Percentiles rank a stretch among this genome's conserved stretches.
Evolutionary conservation across 257 asterid genomes (phyloP).

Genomic region (Cruciata laevipes): DNA sequence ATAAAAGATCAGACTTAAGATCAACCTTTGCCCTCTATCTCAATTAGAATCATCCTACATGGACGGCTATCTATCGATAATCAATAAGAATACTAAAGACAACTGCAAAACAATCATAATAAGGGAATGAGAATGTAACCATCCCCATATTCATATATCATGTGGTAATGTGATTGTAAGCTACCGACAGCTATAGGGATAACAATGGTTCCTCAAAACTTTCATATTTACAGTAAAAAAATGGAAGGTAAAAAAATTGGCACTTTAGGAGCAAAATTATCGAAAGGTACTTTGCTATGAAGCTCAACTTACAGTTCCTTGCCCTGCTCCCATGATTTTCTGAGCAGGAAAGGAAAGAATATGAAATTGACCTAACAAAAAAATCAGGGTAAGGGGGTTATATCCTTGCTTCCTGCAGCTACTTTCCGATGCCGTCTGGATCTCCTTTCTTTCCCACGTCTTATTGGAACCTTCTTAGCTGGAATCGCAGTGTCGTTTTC

Average conservation of each 20-base stretch:
- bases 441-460: constrained; percentile 50
- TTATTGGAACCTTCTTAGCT: constrained; percentile 29
- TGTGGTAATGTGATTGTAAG: neutral
- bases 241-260: neutral
- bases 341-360: constrained; percentile 16
- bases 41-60: too few species aligned
- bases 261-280: constrained; percentile 4
- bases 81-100: too few species aligned
- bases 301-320: constrained; percentile 17
- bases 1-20: too few species aligned
- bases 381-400: constrained; percentile 19
- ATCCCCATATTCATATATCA: constrained; percentile 4
- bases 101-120: too few species aligned
- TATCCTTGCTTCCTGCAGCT: constrained; percentile 34
- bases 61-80: too few species aligned
- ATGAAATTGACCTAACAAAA: constrained; percentile 13
- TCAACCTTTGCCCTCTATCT: too few species aligned
- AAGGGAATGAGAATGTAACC: constrained; percentile 5
- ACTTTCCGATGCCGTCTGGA: constrained; percentile 63
- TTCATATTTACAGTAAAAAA: constrained; percentile 18
- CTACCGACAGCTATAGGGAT: constrained; percentile 1
- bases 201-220: neutral
- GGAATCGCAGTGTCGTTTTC: constrained; percentile 3
- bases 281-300: neutral
- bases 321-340: neutral